Evolutionary conservation across 495 filamentous ascomycete species (phyloP), one percentile per base, ranked within the genome.

Genomic region (Penicillium pulvis): DNA sequence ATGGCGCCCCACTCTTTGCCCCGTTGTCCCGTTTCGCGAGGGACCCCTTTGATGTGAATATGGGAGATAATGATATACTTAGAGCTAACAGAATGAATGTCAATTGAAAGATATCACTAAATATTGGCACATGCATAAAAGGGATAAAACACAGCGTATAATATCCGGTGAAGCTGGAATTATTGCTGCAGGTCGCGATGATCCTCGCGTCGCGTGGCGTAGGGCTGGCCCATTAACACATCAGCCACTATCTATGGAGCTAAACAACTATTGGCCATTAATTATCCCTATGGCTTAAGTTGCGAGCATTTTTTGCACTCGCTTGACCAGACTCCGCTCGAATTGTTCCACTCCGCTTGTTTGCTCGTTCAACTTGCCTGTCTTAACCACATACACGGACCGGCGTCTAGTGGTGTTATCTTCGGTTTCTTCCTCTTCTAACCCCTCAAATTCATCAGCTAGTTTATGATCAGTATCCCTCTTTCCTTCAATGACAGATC

Each of bases 401-500:
- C 87, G 78, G 59, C 82, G 73, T 55, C 83, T 78, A 57, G 28
- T 61, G n/a, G 69, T 75, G 0, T 68, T 71, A 26, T 80, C 78
- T 8, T 76, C 78, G n/a, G 62, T 62, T 3, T 79, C 79, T 48
- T 78, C 76, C 51, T 75, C 79, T 31, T 81, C 77, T 1, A 78
- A 69, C 11, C 69, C 83, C 41, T 76, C 79, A 33, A 83, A 83
- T 9, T 83, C 79, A 31, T 74, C 76, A 57, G 83, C 69, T n/a
- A 73, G 55, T 36, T 72, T 71, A 42, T 75, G 70, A 46, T 75
- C 73, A 5, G 42, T 58, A 57, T 74, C 77, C 53, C 73, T 66
- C 42, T 81, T 79, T 10, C 87, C 88, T 68, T 92, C 87, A 9
- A 92, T 78, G 1, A 88, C 86, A 0, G 81, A 82, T 35, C 83